Evolutionary conservation across 2,329 filamentous ascomycete species (phyloP), one percentile per base, ranked within the genome.

Genomic region (Aschersonia sp.): DNA sequence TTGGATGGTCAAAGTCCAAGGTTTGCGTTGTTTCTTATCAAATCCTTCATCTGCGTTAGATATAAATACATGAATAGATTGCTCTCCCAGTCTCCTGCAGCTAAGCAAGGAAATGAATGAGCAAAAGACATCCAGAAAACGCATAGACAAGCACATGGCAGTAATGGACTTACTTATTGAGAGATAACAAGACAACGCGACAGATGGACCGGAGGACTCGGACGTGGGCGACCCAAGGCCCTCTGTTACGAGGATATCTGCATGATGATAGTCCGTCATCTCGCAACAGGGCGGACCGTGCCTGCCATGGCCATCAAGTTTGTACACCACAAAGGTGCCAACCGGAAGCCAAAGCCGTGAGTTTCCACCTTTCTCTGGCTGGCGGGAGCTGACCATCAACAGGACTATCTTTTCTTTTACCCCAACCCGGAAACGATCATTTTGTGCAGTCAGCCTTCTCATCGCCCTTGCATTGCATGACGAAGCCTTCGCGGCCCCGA

Each of bases 241-340:
- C 55, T 62, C 31, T 62, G 43, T 46, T 63, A 62, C 43, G 45
- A 62, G 50, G 59, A 63, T 29, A 59, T 63, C 29, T 41, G 47
- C 5, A 48, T 63, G n/a, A 60, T 61, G 31, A 53, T 63, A 30
- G 43, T 61, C 2, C 49, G 48, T n/a, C 47, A 63, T 48, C 56
- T 51, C 1, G 46, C 51, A 2, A 60, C 54, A 3, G 49, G 53
- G 41, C 28, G 43, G 31, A 52, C 46, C 20, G 47, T 59, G 2
- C 47, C 53, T 10, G 52, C 53, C 1, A 64, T 63, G 45, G 53
- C 57, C 4, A 52, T 63, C 12, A 61, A 59, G 49, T 60, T 61
- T 30, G 56, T 60, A 29, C 38, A 62, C 45, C 45, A 63, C 31
- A 64, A 63, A 44, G 54, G 56, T 12, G 51, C 51, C 31, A 44